Conservation (phyloP, 2,329 filamentous ascomycete species). For the Fusarium pininemorale region DNA sequence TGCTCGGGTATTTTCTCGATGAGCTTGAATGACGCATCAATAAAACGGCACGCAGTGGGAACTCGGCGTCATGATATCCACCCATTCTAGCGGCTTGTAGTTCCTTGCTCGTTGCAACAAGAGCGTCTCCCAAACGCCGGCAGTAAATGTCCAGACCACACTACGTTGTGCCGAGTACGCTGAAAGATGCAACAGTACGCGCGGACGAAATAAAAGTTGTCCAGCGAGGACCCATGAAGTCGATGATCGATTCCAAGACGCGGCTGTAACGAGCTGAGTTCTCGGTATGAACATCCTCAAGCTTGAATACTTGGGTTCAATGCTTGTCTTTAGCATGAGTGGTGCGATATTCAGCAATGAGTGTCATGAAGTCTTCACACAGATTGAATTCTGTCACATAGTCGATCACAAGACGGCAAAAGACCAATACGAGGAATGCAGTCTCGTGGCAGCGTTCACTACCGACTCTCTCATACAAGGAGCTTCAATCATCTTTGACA, state of each 20-base stretch:
- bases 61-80: neutral
- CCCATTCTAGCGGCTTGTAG: neutral
- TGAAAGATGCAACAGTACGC: neutral
- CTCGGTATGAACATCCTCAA: fast-evolving
- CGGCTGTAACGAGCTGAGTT: neutral
- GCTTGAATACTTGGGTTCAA: neutral
- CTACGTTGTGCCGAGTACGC: neutral
- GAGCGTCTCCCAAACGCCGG: neutral
- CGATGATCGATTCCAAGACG: neutral
- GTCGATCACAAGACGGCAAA: neutral
- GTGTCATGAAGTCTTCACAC: neutral
- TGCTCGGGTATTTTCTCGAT: neutral
- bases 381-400: neutral
- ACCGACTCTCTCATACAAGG: too few species aligned
- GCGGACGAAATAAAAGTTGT: neutral
- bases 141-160: neutral
- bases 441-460: too few species aligned
- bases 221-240: neutral
- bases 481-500: too few species aligned
- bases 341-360: fast-evolving
- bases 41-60: neutral
- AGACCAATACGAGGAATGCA: neutral
- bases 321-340: neutral
- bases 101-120: neutral
- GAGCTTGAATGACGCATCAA: neutral